Conservation (phyloP, 495 filamentous ascomycete genomes). For the Hypoxylon perforatum region DNA sequence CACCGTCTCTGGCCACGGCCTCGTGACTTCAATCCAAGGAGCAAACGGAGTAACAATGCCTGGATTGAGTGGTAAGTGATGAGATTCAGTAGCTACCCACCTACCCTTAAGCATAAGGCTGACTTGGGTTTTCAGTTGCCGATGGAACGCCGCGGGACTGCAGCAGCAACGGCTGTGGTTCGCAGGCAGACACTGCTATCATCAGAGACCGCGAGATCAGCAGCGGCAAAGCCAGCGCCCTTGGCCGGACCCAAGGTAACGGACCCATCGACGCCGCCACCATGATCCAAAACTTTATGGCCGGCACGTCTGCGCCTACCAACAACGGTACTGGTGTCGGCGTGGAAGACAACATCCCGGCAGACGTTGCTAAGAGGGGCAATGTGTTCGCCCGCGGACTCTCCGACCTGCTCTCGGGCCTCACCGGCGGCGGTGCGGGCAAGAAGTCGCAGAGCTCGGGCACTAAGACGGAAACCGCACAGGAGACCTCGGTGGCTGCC, state of each 20-base stretch:
- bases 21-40: constrained; percentile 62
- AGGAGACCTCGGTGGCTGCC: constrained; percentile 56
- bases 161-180: constrained; percentile 61
- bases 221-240: constrained; percentile 58
- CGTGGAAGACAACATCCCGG: constrained; percentile 49
- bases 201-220: constrained; percentile 62
- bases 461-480: constrained; percentile 49
- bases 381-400: constrained; percentile 22
- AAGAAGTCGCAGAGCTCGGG: constrained; percentile 33
- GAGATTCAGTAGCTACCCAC: too few species aligned
- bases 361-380: constrained; percentile 16
- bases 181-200: constrained; percentile 63
- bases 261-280: constrained; percentile 63
- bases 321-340: constrained; percentile 49
- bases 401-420: constrained; percentile 30
- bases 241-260: constrained; percentile 67
- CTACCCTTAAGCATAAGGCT: constrained; percentile 1
- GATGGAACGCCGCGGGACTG: constrained; percentile 70
- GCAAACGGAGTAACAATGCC: constrained; percentile 67
- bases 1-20: constrained; percentile 55
- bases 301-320: constrained; percentile 46
- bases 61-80: constrained; percentile 56
- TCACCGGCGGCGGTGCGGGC: constrained; percentile 19
- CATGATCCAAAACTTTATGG: constrained; percentile 60
- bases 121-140: constrained; percentile 52